phyloP scores from a whole-genome alignment of 139 green algal species.

The Auxenochlorella pyrenoidosa region DNA sequence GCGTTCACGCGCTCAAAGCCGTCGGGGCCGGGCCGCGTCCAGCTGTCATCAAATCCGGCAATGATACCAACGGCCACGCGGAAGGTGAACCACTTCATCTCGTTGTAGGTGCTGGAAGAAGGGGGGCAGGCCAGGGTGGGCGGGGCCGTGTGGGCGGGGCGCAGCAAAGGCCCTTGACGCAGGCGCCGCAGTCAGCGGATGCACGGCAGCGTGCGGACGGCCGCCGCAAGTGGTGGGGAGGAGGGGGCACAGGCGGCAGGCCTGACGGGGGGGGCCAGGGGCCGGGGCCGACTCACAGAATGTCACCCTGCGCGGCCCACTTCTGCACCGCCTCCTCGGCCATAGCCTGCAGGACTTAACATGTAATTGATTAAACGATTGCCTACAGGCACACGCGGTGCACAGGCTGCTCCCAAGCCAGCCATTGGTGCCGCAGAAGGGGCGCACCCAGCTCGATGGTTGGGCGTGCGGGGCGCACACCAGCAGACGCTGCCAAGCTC shows the following conservation, averaged over 20 bases:
- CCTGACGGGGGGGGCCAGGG: background rate
- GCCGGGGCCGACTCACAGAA: background rate
- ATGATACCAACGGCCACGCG: background rate
- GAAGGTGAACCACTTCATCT: conserved; percentile 30
- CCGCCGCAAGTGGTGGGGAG: no score
- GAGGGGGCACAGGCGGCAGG: background rate
- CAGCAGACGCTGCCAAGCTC: no score
- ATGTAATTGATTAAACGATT: no score
- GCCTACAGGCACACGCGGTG: no score
- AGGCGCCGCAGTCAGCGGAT: no score
- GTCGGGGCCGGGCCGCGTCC: background rate
- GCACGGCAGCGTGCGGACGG: no score
- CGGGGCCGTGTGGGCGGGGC: no score
- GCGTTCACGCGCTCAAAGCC: background rate
- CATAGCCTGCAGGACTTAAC: background rate
- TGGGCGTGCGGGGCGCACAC: no score
- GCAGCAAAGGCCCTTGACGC: no score
- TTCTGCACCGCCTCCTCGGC: conserved; percentile 1
- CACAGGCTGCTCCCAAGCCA: background rate
- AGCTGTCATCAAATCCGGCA: background rate
- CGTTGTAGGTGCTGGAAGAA: background rate
- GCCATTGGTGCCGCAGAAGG: background rate
- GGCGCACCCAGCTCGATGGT: no score
- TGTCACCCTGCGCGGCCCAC: background rate
- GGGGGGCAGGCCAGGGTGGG: background rate